These are phyloP conservation scores for Cymbidium sinense DNA, from an alignment of 106 monocot genomes.

Conservation along the genomic window DNA sequence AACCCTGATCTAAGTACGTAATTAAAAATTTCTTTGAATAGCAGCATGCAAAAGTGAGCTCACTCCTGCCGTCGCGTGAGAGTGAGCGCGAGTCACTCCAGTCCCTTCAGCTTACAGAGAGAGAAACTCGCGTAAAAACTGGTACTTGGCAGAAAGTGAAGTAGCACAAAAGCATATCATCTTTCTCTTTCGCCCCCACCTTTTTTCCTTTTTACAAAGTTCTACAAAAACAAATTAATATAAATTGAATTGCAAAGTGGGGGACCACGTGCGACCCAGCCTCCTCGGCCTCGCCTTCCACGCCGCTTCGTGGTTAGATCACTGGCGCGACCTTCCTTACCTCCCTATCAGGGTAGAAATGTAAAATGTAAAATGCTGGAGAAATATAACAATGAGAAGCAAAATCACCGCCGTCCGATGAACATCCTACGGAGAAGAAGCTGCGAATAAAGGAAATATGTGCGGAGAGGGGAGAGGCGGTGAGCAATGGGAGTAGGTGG, in stretches of 20 bases:
- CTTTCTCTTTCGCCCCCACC: neutral
- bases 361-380: neutral
- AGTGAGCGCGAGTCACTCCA: neutral
- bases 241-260: neutral
- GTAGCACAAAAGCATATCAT: slow-evolving; percentile 4
- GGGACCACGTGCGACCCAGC: neutral
- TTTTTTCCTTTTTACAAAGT: neutral
- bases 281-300: neutral
- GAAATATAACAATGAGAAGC: neutral
- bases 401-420: neutral
- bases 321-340: neutral
- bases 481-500: neutral
- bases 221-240: neutral
- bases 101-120: neutral
- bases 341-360: neutral
- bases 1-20: too few relatives aligned
- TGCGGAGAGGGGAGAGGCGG: neutral
- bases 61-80: neutral
- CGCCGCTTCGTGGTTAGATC: slow-evolving; percentile 7
- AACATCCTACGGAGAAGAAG: neutral
- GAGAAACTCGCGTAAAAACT: neutral
- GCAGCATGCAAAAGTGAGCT: neutral
- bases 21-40: too few relatives aligned
- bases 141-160: neutral
- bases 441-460: neutral